These are phyloP conservation scores for Trichoderma lentiforme DNA, from an alignment of 2,329 filamentous ascomycete genomes.

Conservation along the genomic window DNA sequence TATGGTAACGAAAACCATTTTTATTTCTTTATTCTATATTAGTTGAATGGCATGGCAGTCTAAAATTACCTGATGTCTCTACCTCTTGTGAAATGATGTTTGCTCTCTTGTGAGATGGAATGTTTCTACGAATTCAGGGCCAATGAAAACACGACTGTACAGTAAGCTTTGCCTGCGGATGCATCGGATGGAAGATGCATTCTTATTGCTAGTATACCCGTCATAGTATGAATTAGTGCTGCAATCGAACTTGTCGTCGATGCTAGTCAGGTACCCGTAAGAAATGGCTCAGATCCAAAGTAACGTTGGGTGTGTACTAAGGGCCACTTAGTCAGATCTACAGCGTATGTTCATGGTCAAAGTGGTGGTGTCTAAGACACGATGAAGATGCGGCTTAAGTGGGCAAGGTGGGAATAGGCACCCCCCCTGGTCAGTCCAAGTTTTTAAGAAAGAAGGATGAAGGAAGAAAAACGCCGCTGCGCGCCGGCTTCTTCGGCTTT, in stretches of 20 bases:
- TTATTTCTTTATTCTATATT: conserved; percentile 17
- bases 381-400: not conserved
- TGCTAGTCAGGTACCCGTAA: not conserved
- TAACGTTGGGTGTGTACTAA: not conserved
- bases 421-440: not conserved
- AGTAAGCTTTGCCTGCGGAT: not conserved
- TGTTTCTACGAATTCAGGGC: not conserved
- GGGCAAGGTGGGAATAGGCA: not conserved
- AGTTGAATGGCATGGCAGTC: conserved; percentile 14
- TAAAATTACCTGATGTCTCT: not conserved
- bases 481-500: not conserved
- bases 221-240: not conserved
- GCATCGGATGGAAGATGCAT: not conserved
- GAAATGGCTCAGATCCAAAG: not conserved
- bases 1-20: conserved; percentile 14
- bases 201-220: not conserved
- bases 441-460: not conserved
- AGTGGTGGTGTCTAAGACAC: not conserved
- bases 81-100: not conserved
- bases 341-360: not conserved
- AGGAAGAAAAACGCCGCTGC: not conserved
- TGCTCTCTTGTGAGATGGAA: not conserved
- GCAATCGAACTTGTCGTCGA: not conserved
- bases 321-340: not conserved
- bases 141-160: not conserved